Evolutionary conservation across 306 rosid species (phyloP).

Genomic region (Amphicarpaea edgeworthii): DNA sequence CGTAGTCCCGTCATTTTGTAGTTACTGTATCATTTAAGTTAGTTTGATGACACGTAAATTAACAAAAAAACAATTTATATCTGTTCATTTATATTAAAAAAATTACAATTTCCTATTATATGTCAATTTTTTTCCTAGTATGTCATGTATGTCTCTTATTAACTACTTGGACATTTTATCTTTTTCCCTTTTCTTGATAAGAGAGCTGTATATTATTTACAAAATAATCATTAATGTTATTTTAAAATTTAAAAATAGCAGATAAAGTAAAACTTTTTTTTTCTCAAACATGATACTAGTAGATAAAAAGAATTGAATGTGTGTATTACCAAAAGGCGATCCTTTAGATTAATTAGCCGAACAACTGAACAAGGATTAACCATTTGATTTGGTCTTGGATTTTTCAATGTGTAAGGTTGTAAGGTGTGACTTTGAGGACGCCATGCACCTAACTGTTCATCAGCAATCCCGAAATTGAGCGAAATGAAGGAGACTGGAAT

Average conservation of each 20-base stretch:
- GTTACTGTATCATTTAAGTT: no score
- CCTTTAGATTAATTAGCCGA: no score
- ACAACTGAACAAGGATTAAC: no score
- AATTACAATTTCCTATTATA: no score
- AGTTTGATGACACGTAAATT: no score
- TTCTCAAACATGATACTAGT: background rate
- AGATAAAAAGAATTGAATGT: background rate
- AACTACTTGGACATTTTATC: no score
- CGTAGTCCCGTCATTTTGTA: no score
- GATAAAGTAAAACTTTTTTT: background rate
- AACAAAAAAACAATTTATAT: no score
- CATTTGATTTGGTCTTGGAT: background rate
- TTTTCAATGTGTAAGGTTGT: background rate
- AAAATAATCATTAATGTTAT: background rate
- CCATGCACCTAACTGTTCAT: background rate
- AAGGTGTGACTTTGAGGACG: background rate
- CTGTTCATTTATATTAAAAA: no score
- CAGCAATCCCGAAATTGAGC: constrained; percentile 33
- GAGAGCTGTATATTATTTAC: background rate
- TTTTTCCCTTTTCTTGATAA: background rate
- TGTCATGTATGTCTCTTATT: no score
- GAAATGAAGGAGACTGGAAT: constrained; percentile 40
- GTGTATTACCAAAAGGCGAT: no score
- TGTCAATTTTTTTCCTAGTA: no score
- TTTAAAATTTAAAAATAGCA: background rate